Evolutionary conservation across 768 basidiomycete genomes (phyloP), one percentile per base, ranked within the genome.

Genomic region (Pisolithus tinctorius): DNA sequence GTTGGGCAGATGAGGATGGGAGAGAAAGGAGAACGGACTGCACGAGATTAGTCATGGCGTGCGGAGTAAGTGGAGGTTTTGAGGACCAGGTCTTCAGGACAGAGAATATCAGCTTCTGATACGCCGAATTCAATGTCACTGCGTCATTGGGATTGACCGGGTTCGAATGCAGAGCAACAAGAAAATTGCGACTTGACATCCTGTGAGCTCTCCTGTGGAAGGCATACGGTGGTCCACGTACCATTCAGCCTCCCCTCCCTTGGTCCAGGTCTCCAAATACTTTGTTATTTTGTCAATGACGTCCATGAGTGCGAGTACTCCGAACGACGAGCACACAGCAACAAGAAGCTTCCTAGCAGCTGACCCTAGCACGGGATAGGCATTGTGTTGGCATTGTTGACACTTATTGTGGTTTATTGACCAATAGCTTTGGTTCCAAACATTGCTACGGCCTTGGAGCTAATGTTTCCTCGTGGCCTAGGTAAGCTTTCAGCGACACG

Each of bases 41-140:
- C 20, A 89, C 71, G 62, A 91, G 89, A 40, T 76, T 72, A 38
- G 82, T 71, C 54, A 90, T 78, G 37, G 65, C 69, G 45, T 72
- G 64, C 10, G 78, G 68, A 13, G 78, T 71, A 25, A 89, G 68
- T 14, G 68, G 54, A 49, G 73, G 66, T 44, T 71, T 68, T 13
- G 78, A 67, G 3, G 77, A 68, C 80, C 81, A 86, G 25, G 80
- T 78, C 34, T 63, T 70, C 47, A 90, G 69, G 2, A 77, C 74
- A 11, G 84, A 77, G 42, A 75, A 75, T 10, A 89, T 60, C 40
- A 91, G 74, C 4, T 84, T 79, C 59, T 88, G 80, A 61, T 89
- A 90, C 4, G 76, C 77, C 13, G 82, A 84, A 11, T 79, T 78
- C 34, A 90, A 73, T 23, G 76, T 69, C 60, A 83, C 84, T 50